Percentiles rank a stretch among this genome's conserved stretches.
phyloP scores from a whole-genome alignment of 345 rosid genomes.

The Hypericum perforatum region DNA sequence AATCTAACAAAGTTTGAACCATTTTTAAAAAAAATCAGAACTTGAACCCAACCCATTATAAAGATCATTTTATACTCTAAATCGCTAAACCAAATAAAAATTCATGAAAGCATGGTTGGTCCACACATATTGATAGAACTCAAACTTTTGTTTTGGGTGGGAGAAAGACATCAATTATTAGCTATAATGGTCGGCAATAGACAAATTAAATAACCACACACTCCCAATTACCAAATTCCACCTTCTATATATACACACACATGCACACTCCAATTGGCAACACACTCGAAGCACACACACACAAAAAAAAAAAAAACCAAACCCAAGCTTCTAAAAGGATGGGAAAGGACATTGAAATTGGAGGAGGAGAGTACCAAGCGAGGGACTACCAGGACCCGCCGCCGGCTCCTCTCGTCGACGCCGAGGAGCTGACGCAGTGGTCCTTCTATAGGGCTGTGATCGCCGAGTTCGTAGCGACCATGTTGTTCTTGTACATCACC shows the following conservation, averaged over 20 bases:
- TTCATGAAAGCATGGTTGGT: neutral
- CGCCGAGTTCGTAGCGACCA: conserved; percentile 38
- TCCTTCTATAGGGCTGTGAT: conserved; percentile 34
- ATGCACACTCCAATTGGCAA: too few species aligned
- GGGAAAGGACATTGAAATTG: conserved; percentile 28
- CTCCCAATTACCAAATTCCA: too few species aligned
- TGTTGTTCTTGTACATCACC: conserved; percentile 32
- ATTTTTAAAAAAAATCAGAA: too few species aligned
- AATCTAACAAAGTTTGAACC: too few species aligned
- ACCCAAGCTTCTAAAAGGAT: conserved; percentile 2
- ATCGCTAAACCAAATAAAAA: neutral
- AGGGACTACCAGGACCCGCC: conserved; percentile 40
- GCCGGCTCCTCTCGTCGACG: conserved; percentile 32
- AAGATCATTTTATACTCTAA: neutral
- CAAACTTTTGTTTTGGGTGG: too few species aligned
- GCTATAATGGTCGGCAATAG: too few species aligned
- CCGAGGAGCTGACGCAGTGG: conserved; percentile 29
- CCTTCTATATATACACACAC: too few species aligned
- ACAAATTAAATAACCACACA: too few species aligned
- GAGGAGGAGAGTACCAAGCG: conserved; percentile 15
- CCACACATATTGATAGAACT: neutral
- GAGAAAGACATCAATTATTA: too few species aligned
- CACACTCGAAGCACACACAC: too few species aligned
- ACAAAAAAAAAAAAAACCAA: too few species aligned
- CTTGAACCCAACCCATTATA: too few species aligned